Evolutionary conservation across 2,329 filamentous ascomycete genomes (phyloP).

Genomic region (Corynespora cassiicola): DNA sequence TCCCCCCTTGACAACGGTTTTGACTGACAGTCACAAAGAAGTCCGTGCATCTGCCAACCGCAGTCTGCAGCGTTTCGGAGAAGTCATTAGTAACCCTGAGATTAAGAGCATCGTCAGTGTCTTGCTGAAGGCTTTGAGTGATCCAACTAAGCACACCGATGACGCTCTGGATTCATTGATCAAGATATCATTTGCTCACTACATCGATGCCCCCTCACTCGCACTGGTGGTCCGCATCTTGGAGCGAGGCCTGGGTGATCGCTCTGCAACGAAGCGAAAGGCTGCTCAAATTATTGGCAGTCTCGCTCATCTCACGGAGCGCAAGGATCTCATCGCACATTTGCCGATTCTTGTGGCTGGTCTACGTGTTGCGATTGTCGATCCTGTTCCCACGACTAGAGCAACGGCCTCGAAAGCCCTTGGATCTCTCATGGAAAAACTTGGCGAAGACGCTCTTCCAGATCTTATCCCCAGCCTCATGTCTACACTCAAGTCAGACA

Average conservation of each 20-base stretch:
- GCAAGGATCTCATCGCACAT: conserved; percentile 90
- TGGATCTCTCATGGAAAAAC: conserved; percentile 95
- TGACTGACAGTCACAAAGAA: conserved; percentile 99
- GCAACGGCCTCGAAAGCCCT: conserved; percentile 95
- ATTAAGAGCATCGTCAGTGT: conserved; percentile 92
- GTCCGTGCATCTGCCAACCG: conserved; percentile 90
- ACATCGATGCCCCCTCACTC: conserved; percentile 94
- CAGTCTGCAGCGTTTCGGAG: conserved; percentile 95
- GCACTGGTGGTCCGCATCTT: conserved; percentile 94
- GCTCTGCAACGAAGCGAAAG: conserved; percentile 95
- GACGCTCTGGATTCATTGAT: conserved; percentile 92
- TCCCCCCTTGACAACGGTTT: conserved; percentile 87
- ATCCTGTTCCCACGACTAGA: conserved; percentile 94
- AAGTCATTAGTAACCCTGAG: conserved; percentile 97
- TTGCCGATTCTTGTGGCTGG: conserved; percentile 91
- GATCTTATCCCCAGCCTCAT: conserved; percentile 98
- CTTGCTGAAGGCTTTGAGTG: conserved; percentile 93
- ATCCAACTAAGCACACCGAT: conserved; percentile 96
- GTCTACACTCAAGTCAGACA: conserved; percentile 96
- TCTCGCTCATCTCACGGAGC: conserved; percentile 93
- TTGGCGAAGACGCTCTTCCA: conserved; percentile 94
- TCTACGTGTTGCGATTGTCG: conserved; percentile 85
- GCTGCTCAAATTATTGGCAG: conserved; percentile 97
- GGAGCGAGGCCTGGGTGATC: conserved; percentile 87
- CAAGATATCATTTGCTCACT: conserved; percentile 98